These are phyloP conservation scores for Penicillium silybi DNA, from an alignment of 495 filamentous ascomycete species.

Conservation along the genomic window DNA sequence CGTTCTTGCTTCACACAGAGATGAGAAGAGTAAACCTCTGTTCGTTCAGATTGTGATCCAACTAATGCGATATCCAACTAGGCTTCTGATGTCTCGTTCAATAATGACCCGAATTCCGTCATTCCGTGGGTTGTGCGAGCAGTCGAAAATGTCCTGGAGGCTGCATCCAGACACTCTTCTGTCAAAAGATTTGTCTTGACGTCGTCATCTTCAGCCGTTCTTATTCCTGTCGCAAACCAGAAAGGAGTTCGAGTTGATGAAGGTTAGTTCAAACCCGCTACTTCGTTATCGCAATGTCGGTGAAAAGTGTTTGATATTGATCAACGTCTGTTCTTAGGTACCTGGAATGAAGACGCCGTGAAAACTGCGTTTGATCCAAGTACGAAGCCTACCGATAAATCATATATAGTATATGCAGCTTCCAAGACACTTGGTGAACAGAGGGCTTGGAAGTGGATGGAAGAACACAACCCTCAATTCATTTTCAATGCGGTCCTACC, in stretches of 20 bases:
- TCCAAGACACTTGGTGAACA: conserved; percentile 53
- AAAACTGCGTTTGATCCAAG: conserved; percentile 12
- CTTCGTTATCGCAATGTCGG: not conserved
- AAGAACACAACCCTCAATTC: conserved; percentile 44
- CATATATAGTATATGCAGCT: conserved; percentile 37
- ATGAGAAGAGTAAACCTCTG: conserved; percentile 29
- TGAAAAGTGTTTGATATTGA: too few species aligned
- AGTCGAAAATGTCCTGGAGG: conserved; percentile 1
- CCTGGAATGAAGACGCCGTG: conserved; percentile 4
- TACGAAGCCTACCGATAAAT: not conserved
- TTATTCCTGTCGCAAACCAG: conserved; percentile 1
- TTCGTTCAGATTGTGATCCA: conserved; percentile 19
- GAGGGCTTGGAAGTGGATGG: conserved; percentile 48
- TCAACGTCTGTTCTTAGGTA: conserved; percentile 25
- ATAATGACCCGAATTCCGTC: conserved; percentile 38
- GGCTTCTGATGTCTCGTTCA: conserved; percentile 20
- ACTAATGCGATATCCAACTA: conserved; percentile 46
- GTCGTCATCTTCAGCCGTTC: not conserved
- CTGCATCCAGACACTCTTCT: conserved; percentile 1
- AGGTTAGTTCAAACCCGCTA: not conserved
- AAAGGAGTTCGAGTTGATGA: conserved; percentile 4
- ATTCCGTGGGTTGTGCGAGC: conserved; percentile 24
- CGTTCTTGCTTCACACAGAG: conserved; percentile 2
- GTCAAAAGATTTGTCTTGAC: conserved; percentile 4
- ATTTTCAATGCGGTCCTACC: conserved; percentile 50